phyloP scores from a whole-genome alignment of 495 filamentous ascomycete species.

The Penicillium daleae region DNA sequence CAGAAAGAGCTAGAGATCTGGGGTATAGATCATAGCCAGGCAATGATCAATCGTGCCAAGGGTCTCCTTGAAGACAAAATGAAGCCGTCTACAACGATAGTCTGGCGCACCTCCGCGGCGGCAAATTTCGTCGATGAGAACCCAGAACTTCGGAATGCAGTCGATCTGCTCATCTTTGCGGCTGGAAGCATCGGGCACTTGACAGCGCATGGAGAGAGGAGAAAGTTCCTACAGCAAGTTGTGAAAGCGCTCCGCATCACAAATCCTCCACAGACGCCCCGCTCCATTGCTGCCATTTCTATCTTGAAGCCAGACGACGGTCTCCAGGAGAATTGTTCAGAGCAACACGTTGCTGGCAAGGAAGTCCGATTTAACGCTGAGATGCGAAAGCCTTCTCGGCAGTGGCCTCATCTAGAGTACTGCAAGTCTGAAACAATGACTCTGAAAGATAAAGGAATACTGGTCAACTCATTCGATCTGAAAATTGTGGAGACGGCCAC shows the following conservation, averaged over 20 bases:
- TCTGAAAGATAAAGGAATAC: not conserved
- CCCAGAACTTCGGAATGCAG: not conserved
- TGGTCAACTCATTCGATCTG: not conserved
- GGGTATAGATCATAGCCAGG: not conserved
- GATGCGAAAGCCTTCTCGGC: not conserved
- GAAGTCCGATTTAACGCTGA: not conserved
- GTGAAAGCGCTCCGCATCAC: not conserved
- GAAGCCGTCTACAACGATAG: not conserved
- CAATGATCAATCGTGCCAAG: not conserved
- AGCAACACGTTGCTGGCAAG: not conserved
- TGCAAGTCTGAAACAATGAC: not conserved
- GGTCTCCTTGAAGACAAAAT: not conserved
- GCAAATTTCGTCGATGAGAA: not conserved
- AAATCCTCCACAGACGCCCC: not conserved
- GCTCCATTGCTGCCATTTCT: not conserved
- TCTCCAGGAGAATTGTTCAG: not conserved
- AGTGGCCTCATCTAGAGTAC: not conserved
- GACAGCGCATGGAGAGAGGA: not conserved
- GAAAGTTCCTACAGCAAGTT: not conserved
- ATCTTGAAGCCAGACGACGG: not conserved
- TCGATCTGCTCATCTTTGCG: not conserved
- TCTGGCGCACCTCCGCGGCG: not conserved
- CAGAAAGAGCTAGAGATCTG: not conserved
- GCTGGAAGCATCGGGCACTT: not conserved
- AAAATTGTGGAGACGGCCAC: not conserved